Evolutionary conservation across 1,139 yeast species (phyloP), one percentile per base, ranked within the genome.

Genomic region (Blastobotrys ciferrii): DNA sequence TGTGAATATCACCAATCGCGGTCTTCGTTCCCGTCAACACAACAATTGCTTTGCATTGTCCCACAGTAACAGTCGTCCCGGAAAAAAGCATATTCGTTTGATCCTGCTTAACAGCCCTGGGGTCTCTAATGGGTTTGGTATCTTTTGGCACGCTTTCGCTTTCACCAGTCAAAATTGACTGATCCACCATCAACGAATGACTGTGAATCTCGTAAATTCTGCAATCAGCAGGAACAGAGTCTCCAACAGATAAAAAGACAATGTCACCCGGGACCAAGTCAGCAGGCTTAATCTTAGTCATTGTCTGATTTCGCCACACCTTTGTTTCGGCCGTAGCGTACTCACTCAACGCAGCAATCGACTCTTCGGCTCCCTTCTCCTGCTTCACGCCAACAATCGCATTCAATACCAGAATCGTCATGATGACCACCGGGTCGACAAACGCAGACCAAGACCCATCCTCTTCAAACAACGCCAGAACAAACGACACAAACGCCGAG

Each of bases 141-240:
- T 73, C 76, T 11, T 36, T 36, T 18, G 70, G 67, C 1, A 74
- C 66, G 13, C 78, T 76, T 43, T 73, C 67, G 0, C 80, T 73
- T 57, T 77, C 82, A 51, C 82, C 82, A 1, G 82, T 78, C 43
- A 78, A 66, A 36, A 77, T 67, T 5, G 82, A 74, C 53, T 76
- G 76, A 55, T 78, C 82, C 43, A 78, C 74, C 52, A 74, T 73
- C 51, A 75, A 67, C 6, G 40, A 36, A 53, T 75, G 77, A 31
- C 46, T 50, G 44, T 67, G 53, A 20, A 66, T 69, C 36, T 63
- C 60, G 32, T 71, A 54, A 13, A 75, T 60, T 49, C 81, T 65
- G 52, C 75, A 59, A 58, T 77, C 82, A 3, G 81, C 81, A 14
- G 81, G 77, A 4, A 77, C 61, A 30, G 77, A 75, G 55, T 72